These are phyloP conservation scores for Petunia hybrid DNA, from an alignment of 305 asterid genomes.

Conservation along the genomic window DNA sequence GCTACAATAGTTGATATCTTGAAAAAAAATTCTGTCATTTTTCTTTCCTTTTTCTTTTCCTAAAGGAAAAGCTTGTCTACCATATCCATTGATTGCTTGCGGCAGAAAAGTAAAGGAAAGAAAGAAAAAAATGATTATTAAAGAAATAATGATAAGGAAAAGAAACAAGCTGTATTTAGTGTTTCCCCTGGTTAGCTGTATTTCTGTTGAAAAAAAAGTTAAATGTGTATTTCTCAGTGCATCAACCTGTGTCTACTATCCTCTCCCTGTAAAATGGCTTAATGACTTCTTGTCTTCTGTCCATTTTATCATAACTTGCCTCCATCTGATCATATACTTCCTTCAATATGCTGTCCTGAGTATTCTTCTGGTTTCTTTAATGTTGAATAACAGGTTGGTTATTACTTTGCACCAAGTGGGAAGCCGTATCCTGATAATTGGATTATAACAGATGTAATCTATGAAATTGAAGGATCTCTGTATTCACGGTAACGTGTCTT, in stretches of 20 bases:
- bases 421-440: conserved; percentile 99
- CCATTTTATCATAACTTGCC: conserved; percentile 11
- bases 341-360: background rate
- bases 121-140: conserved; percentile 6
- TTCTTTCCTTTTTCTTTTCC: background rate
- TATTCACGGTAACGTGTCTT: conserved; percentile 75
- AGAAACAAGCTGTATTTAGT: conserved; percentile 1
- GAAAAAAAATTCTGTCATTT: background rate
- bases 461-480: conserved; percentile 90
- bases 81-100: conserved; percentile 6
- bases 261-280: conserved; percentile 8
- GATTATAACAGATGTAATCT: conserved; percentile 90
- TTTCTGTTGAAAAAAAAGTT: background rate
- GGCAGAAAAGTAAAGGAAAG: background rate
- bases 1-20: conserved; percentile 15
- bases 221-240: background rate
- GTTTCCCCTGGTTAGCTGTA: background rate
- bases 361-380: conserved; percentile 30
- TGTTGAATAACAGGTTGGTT: conserved; percentile 77
- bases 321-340: conserved; percentile 18
- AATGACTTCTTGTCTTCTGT: conserved; percentile 15
- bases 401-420: conserved; percentile 99
- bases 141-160: conserved; percentile 10
- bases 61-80: conserved; percentile 2
- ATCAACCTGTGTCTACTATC: conserved; percentile 13